Evolutionary conservation across 2,329 filamentous ascomycete genomes (phyloP).

Genomic region (Penicillium sp.): DNA sequence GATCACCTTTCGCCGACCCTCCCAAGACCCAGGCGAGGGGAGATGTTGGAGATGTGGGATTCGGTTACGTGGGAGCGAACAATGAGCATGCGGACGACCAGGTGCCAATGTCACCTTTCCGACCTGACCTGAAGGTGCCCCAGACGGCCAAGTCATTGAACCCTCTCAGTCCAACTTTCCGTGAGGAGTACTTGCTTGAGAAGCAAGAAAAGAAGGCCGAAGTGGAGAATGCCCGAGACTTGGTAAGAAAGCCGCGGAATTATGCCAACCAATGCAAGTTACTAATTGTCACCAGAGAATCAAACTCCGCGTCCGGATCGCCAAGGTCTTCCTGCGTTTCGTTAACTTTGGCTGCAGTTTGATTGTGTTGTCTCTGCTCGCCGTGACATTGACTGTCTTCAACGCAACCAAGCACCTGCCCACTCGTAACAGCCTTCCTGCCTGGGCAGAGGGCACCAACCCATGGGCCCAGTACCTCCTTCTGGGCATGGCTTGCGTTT

Average conservation of each 20-base stretch:
- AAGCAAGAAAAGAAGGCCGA: constrained; percentile 79
- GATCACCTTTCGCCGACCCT: constrained; percentile 55
- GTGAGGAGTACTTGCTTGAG: constrained; percentile 82
- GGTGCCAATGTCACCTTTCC: constrained; percentile 74
- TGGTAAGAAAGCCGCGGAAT: constrained; percentile 61
- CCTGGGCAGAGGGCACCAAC: constrained; percentile 79
- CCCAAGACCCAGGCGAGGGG: constrained; percentile 52
- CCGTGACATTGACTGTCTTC: constrained; percentile 88
- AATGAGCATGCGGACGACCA: constrained; percentile 52
- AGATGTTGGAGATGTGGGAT: constrained; percentile 78
- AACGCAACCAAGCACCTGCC: constrained; percentile 77
- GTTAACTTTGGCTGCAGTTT: constrained; percentile 97
- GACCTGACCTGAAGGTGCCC: constrained; percentile 85
- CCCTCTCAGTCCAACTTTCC: constrained; percentile 86
- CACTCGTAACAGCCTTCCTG: constrained; percentile 72
- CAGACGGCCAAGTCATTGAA: constrained; percentile 76
- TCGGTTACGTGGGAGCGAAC: constrained; percentile 76
- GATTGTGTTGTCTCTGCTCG: constrained; percentile 88
- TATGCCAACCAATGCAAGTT: constrained; percentile 24
- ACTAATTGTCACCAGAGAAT: constrained; percentile 67
- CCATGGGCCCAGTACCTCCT: constrained; percentile 89
- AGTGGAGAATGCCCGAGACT: constrained; percentile 79
- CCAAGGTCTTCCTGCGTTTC: constrained; percentile 90
- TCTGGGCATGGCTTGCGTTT: constrained; percentile 75
- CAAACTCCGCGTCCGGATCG: constrained; percentile 85